Evolutionary conservation across 1,284 basidiomycete genomes (phyloP).

Genomic region (Erythrobasidium hasegawianum): DNA sequence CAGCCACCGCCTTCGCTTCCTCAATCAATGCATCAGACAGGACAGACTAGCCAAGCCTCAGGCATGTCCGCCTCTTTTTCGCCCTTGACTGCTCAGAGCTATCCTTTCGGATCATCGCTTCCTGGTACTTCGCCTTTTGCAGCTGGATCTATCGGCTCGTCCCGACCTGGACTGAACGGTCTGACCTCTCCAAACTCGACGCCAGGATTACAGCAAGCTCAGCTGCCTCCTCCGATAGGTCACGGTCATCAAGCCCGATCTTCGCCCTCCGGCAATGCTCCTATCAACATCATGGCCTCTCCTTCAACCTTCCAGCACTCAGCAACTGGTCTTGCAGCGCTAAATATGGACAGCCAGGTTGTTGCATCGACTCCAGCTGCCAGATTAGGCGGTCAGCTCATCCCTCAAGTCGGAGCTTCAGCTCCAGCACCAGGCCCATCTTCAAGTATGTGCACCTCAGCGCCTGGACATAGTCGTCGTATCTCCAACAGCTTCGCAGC

Average conservation of each 20-base stretch:
- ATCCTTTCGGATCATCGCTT: not conserved
- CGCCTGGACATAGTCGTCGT: not conserved
- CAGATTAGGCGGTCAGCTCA: constrained; percentile 15
- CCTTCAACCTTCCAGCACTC: constrained; percentile 28
- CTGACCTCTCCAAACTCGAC: not conserved
- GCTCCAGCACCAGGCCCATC: not conserved
- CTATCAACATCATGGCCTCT: not conserved
- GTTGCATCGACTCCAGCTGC: constrained; percentile 16
- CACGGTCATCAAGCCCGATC: constrained; percentile 2
- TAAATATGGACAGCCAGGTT: constrained; percentile 34
- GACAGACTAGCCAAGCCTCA: not conserved
- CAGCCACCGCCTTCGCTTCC: not conserved
- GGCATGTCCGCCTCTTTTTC: constrained; percentile 8
- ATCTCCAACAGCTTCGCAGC: not conserved
- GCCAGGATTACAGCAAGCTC: not conserved
- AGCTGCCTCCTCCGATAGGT: constrained; percentile 26
- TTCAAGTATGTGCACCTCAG: not conserved
- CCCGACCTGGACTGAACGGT: not conserved
- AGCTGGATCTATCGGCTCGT: constrained; percentile 2
- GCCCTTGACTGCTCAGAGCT: not conserved
- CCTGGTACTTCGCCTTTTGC: constrained; percentile 10
- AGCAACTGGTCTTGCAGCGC: constrained; percentile 27
- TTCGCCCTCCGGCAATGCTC: not conserved
- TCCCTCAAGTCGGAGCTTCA: constrained; percentile 6
- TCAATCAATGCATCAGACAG: not conserved